Evolutionary conservation across 768 basidiomycete species (phyloP).

Genomic region (Candolleomyces aberdarensis): DNA sequence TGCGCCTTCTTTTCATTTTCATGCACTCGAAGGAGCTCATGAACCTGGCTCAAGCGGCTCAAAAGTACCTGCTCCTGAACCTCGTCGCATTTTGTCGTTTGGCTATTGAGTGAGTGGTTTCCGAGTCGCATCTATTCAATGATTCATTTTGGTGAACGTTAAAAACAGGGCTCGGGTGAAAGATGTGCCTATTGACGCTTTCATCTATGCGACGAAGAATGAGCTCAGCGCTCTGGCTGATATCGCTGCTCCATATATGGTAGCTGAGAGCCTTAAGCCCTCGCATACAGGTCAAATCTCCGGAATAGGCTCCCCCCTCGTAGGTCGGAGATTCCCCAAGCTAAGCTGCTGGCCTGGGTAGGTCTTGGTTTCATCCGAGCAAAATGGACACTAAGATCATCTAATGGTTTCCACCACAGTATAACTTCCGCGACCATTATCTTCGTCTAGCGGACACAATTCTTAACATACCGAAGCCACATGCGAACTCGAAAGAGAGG

Average conservation of each 20-base stretch:
- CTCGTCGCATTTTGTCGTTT: not conserved
- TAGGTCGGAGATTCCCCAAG: not conserved
- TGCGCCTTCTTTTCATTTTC: not conserved
- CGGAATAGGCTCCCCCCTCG: not conserved
- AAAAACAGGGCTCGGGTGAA: not conserved
- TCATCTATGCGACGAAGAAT: not conserved
- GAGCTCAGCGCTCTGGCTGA: not conserved
- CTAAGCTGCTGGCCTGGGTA: not conserved
- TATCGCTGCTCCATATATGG: not conserved
- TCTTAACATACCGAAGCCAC: not conserved
- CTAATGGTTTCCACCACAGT: not conserved
- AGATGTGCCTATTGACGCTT: not conserved
- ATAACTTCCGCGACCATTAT: not conserved
- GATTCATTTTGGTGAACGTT: no score
- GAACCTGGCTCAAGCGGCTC: not conserved
- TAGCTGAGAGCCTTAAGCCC: not conserved
- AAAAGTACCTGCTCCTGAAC: not conserved
- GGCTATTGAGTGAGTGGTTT: not conserved
- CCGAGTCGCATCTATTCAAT: no score
- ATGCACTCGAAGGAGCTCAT: not conserved
- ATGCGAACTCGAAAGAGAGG: not conserved
- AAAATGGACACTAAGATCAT: not conserved
- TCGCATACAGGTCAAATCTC: not conserved
- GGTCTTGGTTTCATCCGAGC: not conserved
- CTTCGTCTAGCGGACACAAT: not conserved